Evolutionary conservation across 331 rosid genomes (phyloP).

Genomic region (Erythrophleum ivorense): DNA sequence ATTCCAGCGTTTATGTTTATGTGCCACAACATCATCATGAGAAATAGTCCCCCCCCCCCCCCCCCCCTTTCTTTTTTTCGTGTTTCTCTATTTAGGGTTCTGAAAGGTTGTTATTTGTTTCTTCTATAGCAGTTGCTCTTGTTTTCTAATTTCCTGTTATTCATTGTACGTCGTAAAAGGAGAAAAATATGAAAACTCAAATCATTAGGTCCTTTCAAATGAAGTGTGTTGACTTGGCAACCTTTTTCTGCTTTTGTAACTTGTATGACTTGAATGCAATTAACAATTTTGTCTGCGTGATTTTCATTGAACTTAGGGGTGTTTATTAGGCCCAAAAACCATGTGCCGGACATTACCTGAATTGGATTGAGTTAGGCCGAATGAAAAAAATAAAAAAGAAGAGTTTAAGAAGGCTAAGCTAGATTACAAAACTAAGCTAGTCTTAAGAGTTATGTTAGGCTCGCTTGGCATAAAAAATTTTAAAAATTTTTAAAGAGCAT

Average conservation of each 20-base stretch:
- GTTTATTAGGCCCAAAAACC: too few species aligned
- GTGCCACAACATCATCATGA: too few species aligned
- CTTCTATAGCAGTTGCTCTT: not conserved
- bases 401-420: too few species aligned
- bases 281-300: not conserved
- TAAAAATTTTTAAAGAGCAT: too few species aligned
- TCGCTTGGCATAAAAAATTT: too few species aligned
- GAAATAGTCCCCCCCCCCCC: not conserved
- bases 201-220: not conserved
- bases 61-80: too few species aligned
- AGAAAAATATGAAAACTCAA: not conserved
- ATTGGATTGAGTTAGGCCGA: too few species aligned
- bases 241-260: not conserved
- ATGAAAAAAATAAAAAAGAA: too few species aligned
- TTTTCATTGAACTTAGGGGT: not conserved
- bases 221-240: not conserved
- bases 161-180: not conserved
- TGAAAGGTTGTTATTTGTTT: not conserved
- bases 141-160: not conserved
- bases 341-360: too few species aligned
- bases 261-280: not conserved
- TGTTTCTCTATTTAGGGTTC: not conserved
- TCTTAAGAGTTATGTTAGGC: too few species aligned
- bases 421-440: too few species aligned
- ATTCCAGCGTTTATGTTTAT: too few species aligned